A percentile compares a stretch with the other conserved stretches of the same genome.
phyloP scores from a whole-genome alignment of 371 early-diverging fungal species.

The Enteropsectra breve region DNA sequence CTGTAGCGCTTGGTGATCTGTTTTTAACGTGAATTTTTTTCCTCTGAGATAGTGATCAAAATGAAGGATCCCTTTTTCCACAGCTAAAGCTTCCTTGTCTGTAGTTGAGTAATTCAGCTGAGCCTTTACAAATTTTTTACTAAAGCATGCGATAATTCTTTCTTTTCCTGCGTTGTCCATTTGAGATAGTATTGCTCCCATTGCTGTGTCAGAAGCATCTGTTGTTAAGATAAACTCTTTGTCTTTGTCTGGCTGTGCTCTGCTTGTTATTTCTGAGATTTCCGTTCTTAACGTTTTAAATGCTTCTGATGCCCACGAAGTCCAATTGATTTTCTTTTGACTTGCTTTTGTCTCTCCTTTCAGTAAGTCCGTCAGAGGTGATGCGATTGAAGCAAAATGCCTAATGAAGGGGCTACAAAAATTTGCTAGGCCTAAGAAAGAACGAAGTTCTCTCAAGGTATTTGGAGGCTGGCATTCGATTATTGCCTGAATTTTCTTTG shows the following conservation, averaged over 20 bases:
- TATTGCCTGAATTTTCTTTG: background rate
- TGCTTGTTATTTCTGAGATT: background rate
- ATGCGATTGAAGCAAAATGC: background rate
- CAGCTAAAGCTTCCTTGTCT: background rate
- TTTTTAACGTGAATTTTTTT: background rate
- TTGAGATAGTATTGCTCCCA: background rate
- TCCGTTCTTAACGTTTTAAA: background rate
- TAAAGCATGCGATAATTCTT: background rate
- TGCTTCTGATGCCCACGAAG: background rate
- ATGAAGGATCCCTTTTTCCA: background rate
- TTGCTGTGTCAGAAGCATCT: background rate
- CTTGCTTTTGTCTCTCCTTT: background rate
- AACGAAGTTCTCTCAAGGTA: background rate
- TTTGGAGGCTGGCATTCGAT: background rate
- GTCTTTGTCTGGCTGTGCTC: background rate
- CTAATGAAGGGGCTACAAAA: background rate
- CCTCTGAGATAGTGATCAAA: background rate
- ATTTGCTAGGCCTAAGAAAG: background rate
- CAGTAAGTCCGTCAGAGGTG: background rate
- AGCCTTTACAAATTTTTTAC: slow-evolving; percentile 6
- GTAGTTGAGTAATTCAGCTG: slow-evolving; percentile 1
- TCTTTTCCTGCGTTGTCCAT: background rate
- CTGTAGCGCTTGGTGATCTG: background rate
- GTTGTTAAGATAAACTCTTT: background rate
- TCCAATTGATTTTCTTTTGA: background rate